These are phyloP conservation scores for Cynara cardunculus DNA, from an alignment of 129 eudicot genomes.

Conservation along the genomic window DNA sequence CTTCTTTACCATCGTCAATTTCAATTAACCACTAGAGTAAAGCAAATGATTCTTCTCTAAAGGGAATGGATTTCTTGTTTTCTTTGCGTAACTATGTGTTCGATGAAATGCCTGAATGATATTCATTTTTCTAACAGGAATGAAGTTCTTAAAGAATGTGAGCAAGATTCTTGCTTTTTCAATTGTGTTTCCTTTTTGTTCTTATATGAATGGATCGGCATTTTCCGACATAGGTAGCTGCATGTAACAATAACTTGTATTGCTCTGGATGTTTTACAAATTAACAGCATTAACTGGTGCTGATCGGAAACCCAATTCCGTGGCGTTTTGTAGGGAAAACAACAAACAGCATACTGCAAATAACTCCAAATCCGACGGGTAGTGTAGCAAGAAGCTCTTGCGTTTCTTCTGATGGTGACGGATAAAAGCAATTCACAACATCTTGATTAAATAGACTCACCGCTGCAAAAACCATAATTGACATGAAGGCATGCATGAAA, in stretches of 20 bases:
- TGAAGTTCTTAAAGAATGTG: neutral
- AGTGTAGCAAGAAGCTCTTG: slow-evolving; percentile 58
- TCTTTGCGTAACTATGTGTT: neutral
- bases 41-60: neutral
- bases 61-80: neutral
- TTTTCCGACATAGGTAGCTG: neutral
- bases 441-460: slow-evolving; percentile 73
- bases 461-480: slow-evolving; percentile 69
- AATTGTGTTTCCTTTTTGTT: neutral
- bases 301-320: slow-evolving; percentile 88
- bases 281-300: slow-evolving; percentile 24
- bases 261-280: neutral
- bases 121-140: too few relatives aligned
- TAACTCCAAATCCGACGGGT: slow-evolving; percentile 73
- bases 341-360: slow-evolving; percentile 74
- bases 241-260: neutral
- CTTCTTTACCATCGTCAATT: neutral
- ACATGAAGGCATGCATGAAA: slow-evolving; percentile 81
- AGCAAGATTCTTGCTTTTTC: neutral
- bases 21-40: neutral
- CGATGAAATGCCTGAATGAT: neutral
- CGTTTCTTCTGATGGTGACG: slow-evolving; percentile 57
- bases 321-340: slow-evolving; percentile 77
- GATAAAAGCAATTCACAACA: slow-evolving; percentile 82
- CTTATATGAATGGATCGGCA: neutral